phyloP scores from a whole-genome alignment of 495 filamentous ascomycete genomes.

The Choiromyces venosus region DNA sequence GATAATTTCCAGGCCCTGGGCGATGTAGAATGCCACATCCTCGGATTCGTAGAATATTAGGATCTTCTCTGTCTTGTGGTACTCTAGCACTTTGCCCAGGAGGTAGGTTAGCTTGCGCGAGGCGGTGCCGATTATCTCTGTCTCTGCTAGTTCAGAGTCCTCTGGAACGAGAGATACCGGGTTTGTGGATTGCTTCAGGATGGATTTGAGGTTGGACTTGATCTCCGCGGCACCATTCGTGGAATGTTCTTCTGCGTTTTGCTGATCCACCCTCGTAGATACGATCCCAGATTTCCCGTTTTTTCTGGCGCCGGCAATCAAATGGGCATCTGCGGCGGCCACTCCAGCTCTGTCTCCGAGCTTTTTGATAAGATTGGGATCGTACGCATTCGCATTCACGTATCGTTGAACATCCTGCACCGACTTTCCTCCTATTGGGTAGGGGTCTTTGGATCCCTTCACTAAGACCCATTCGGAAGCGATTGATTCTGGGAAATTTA shows the following conservation, averaged over 20 bases:
- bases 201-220: conserved; percentile 17
- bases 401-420: conserved; percentile 55
- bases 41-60: conserved; percentile 89
- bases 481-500: conserved; percentile 24
- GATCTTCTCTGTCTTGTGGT: conserved; percentile 73
- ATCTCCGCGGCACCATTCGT: not conserved
- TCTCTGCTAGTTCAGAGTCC: conserved; percentile 54
- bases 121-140: conserved; percentile 67
- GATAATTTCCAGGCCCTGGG: conserved; percentile 71
- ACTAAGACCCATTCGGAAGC: conserved; percentile 11
- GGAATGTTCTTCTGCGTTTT: not conserved
- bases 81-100: conserved; percentile 60
- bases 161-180: conserved; percentile 38
- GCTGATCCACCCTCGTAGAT: conserved; percentile 9
- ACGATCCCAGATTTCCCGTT: conserved; percentile 36
- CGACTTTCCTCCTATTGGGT: conserved; percentile 52
- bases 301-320: conserved; percentile 40
- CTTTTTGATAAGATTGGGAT: conserved; percentile 49
- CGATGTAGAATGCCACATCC: conserved; percentile 75
- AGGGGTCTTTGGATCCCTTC: not conserved
- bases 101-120: conserved; percentile 88
- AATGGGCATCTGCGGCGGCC: not conserved
- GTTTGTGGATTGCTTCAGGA: conserved; percentile 36
- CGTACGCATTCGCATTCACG: conserved; percentile 52
- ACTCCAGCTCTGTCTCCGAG: conserved; percentile 43